phyloP scores from a whole-genome alignment of 495 filamentous ascomycete species.

The Thermothielavioides terrestris region DNA sequence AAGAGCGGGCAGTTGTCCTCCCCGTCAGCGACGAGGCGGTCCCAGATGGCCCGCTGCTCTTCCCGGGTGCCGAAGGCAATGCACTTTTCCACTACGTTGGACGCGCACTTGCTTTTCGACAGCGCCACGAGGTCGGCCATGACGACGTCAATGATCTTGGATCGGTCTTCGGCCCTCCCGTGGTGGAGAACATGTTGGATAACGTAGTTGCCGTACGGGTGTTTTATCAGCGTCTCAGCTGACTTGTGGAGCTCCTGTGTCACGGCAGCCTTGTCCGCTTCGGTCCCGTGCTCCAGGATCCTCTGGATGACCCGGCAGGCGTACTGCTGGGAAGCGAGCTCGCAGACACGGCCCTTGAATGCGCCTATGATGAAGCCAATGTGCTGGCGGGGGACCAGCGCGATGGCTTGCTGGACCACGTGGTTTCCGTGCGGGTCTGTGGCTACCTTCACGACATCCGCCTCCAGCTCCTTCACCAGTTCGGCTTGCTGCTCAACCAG shows the following conservation, averaged over 20 bases:
- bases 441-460: slow-evolving; percentile 70
- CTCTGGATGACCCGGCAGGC: slow-evolving; percentile 92
- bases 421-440: slow-evolving; percentile 94
- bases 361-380: slow-evolving; percentile 86
- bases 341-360: slow-evolving; percentile 70
- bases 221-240: slow-evolving; percentile 62
- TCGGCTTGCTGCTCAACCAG: slow-evolving; percentile 81
- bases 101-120: slow-evolving; percentile 94
- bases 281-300: slow-evolving; percentile 78
- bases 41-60: slow-evolving; percentile 64
- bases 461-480: slow-evolving; percentile 74
- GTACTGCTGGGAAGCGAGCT: slow-evolving; percentile 71
- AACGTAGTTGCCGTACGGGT: slow-evolving; percentile 96
- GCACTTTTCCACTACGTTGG: slow-evolving; percentile 95
- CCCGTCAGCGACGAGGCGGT: slow-evolving; percentile 49
- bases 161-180: slow-evolving; percentile 67
- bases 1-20: slow-evolving; percentile 59
- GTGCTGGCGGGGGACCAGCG: slow-evolving; percentile 70
- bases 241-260: slow-evolving; percentile 72
- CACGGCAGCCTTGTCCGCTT: slow-evolving; percentile 58
- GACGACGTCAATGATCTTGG: slow-evolving; percentile 63
- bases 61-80: slow-evolving; percentile 63
- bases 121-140: slow-evolving; percentile 59
- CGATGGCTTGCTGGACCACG: slow-evolving; percentile 91
- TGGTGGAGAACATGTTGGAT: slow-evolving; percentile 87